These are phyloP conservation scores for Aureobasidium melanogenum DNA, from an alignment of 2,329 filamentous ascomycete species.

Conservation along the genomic window DNA sequence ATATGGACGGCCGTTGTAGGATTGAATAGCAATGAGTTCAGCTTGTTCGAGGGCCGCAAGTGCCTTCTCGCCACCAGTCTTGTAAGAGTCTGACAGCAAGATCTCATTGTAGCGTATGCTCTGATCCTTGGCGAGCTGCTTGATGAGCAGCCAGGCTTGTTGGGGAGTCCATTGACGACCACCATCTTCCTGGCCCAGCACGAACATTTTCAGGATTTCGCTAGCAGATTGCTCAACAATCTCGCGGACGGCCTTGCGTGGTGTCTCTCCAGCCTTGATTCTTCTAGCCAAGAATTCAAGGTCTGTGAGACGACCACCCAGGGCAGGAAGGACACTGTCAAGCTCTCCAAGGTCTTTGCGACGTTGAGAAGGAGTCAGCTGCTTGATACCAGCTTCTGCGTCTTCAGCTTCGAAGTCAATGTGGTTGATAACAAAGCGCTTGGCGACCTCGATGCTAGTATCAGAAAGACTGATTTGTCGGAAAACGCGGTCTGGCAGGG, in stretches of 20 bases:
- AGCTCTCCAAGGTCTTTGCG: conserved; percentile 58
- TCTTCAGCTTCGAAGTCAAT: conserved; percentile 46
- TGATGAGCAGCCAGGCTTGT: conserved; percentile 87
- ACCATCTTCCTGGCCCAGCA: conserved; percentile 52
- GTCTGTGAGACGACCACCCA: conserved; percentile 90
- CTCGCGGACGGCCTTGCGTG: conserved; percentile 69
- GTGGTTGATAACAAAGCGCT: conserved; percentile 80
- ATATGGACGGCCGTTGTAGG: conserved; percentile 66
- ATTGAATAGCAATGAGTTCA: conserved; percentile 73
- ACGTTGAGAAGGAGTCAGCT: conserved; percentile 38
- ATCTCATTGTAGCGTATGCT: conserved; percentile 77
- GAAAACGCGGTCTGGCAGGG: conserved; percentile 85
- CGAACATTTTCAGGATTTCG: conserved; percentile 89
- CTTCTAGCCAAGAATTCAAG: conserved; percentile 88
- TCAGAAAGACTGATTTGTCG: conserved; percentile 78
- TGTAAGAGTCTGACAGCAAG: conserved; percentile 67
- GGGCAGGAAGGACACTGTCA: conserved; percentile 67
- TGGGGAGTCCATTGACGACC: conserved; percentile 65
- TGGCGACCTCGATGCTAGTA: conserved; percentile 72
- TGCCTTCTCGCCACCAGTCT: conserved; percentile 60
- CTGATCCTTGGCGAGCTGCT: conserved; percentile 60
- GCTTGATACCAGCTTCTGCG: conserved; percentile 30
- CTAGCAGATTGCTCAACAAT: conserved; percentile 84
- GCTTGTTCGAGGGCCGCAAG: conserved; percentile 74
- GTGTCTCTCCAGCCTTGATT: conserved; percentile 78